Base-by-base conservation (phyloP, 2,329 filamentous ascomycete genomes). In the Alternaria ventricosa region DNA sequence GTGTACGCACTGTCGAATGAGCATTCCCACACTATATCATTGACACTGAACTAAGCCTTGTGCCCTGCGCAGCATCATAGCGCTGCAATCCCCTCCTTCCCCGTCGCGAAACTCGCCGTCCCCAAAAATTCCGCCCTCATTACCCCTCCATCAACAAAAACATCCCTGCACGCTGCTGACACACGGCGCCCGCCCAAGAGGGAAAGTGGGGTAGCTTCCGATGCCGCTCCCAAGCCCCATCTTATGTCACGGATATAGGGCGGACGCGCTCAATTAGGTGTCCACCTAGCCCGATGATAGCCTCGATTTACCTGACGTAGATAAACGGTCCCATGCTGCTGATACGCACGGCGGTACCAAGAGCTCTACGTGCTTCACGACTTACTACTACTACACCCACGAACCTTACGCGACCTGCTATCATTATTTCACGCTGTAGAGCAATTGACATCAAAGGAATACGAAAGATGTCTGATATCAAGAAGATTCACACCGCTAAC, bases 391-490 rank as follows among this genome's bases (percentile, higher is more conserved):
- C 57, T 44, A 44, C 44, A 20, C 15, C 25, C 6, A 33, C 30
- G 36, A 18, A 41, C 20, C 13, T 15, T 6, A 41, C 49, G 12
- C 15, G n/a, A 25, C 18, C 30, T 41, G 10, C 33, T n/a, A 25
- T 18, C 13, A 33, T 36, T 6, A 49, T 22, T 20, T 28, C 12
- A 23, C 11, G 8, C 13, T 45, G 22, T 11, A 45, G 6, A 22
- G 18, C 18, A 22, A 45, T 22, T 13, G 43, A 51, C 55, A 61
- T 58, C 45, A 30, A 58, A 7, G 55, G 61, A 22, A 9, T 6
- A 15, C 61, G 69, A 75, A 71, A 65, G 18, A 83, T 83, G 81
- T 78, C 80, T 44, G 81, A 81, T 47, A 80, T 83, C 57, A 81
- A 82, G 77, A 80, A 81, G 64, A 75, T 83, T 54, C 73, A 78